A percentile compares a stretch with the other conserved stretches of the same genome.
Conservation (phyloP, 805 yeast genomes). For the Nakazawaea sp. region DNA sequence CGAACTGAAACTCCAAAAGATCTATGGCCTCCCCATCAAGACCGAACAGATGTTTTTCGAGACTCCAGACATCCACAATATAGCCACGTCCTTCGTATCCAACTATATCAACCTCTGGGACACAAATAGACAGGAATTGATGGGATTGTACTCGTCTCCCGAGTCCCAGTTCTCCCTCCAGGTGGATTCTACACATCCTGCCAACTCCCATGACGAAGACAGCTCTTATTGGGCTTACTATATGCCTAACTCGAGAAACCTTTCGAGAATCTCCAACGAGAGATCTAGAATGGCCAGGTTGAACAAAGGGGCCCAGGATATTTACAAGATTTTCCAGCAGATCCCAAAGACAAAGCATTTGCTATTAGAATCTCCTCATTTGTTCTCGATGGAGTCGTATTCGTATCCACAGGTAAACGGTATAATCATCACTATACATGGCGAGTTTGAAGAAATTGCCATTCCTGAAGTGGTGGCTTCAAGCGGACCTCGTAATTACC, state of each 20-base stretch:
- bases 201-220: constrained; percentile 4
- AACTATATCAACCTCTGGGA: constrained; percentile 83
- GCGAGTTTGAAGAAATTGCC: constrained; percentile 67
- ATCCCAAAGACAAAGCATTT: constrained; percentile 79
- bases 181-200: constrained; percentile 54
- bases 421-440: constrained; percentile 74
- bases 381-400: constrained; percentile 74
- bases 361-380: constrained; percentile 51
- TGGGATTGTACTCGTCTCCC: constrained; percentile 61
- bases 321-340: constrained; percentile 51
- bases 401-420: constrained; percentile 69
- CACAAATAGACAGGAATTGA: constrained; percentile 58
- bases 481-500: constrained; percentile 3
- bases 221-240: constrained; percentile 53
- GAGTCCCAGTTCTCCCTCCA: constrained; percentile 82
- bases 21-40: constrained; percentile 49
- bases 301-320: constrained; percentile 62
- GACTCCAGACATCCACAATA: constrained; percentile 57
- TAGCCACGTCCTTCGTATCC: constrained; percentile 72
- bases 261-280: constrained; percentile 51
- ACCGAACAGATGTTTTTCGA: constrained; percentile 73
- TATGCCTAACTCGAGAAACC: constrained; percentile 68
- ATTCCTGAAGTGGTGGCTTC: constrained; percentile 34
- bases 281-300: constrained; percentile 54
- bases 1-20: constrained; percentile 47